Percentiles rank a stretch among this genome's conserved stretches.
Conservation (phyloP, 2,329 filamentous ascomycete genomes). For the Tetracladium maxilliforme region DNA sequence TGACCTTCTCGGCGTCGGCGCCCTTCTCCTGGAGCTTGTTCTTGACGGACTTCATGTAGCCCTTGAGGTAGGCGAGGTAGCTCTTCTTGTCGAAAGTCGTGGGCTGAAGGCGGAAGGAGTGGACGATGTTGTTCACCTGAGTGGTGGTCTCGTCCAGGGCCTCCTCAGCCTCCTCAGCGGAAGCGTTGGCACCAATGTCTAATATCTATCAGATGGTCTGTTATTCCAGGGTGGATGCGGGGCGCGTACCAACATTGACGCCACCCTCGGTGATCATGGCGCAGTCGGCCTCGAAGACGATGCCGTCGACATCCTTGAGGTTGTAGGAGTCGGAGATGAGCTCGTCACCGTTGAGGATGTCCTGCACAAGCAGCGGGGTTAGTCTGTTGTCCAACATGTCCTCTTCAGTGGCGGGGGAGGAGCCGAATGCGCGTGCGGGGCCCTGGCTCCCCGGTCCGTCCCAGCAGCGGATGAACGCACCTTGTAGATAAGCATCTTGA, state of each 20-base stretch:
- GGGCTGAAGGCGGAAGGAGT: constrained; percentile 77
- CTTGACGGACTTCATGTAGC: constrained; percentile 91
- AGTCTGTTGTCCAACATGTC: constrained; percentile 2
- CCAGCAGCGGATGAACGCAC: too few relatives aligned
- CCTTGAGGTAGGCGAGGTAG: constrained; percentile 74
- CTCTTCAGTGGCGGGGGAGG: constrained; percentile 1
- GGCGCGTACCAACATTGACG: constrained; percentile 49
- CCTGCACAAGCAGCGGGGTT: constrained; percentile 35
- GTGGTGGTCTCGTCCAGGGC: constrained; percentile 52
- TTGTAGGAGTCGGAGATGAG: constrained; percentile 92
- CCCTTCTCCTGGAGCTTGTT: constrained; percentile 46
- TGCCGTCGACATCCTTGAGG: constrained; percentile 63
- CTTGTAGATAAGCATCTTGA: constrained; percentile 43
- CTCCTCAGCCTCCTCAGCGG: constrained; percentile 77
- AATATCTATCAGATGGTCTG: neutral
- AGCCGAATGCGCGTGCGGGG: constrained; percentile 5
- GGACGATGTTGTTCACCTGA: constrained; percentile 84
- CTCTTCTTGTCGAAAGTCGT: constrained; percentile 77
- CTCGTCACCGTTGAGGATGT: constrained; percentile 82
- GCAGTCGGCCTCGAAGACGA: constrained; percentile 86
- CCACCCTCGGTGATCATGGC: constrained; percentile 70
- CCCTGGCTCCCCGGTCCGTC: constrained; percentile 5
- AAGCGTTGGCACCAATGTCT: constrained; percentile 94
- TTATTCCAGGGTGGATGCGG: constrained; percentile 1
- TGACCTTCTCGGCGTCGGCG: constrained; percentile 50